phyloP scores from a whole-genome alignment of 352 stramenopile species.

The Phytophthora aleatoria region DNA sequence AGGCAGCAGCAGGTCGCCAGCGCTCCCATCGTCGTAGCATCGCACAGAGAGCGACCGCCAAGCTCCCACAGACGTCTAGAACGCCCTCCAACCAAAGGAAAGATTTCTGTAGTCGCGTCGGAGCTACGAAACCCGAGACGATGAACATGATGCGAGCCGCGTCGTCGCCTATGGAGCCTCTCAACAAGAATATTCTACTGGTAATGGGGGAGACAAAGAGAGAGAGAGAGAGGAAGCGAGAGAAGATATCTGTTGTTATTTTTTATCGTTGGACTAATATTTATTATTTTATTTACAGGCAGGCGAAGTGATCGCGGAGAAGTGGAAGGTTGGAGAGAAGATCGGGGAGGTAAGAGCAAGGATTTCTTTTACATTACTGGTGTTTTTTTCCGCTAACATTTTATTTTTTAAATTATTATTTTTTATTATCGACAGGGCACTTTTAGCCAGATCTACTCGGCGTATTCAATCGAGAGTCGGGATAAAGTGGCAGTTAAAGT shows the following conservation, averaged over 20 bases:
- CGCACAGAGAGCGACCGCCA: conserved; percentile 1
- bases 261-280: conserved; percentile 7
- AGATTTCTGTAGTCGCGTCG: conserved; percentile 13
- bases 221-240: conserved; percentile 5
- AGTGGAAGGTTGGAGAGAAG: conserved; percentile 88
- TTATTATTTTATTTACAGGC: conserved; percentile 40
- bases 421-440: conserved; percentile 51
- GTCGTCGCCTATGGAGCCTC: conserved; percentile 54
- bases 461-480: conserved; percentile 73
- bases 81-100: neutral
- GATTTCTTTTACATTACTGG: conserved; percentile 1
- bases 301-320: conserved; percentile 81
- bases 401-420: conserved; percentile 6
- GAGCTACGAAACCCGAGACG: neutral
- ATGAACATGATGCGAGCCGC: conserved; percentile 39
- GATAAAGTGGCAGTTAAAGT: conserved; percentile 87
- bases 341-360: conserved; percentile 70
- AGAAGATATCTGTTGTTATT: conserved; percentile 3
- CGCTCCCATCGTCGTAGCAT: neutral
- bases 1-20: conserved; percentile 1
- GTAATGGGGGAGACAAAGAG: conserved; percentile 26
- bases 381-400: conserved; percentile 6
- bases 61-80: neutral
- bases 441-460: conserved; percentile 91
- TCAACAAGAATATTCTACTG: conserved; percentile 88